Conservation (phyloP, 2,329 filamentous ascomycete genomes). For the Cadophora sp. region DNA sequence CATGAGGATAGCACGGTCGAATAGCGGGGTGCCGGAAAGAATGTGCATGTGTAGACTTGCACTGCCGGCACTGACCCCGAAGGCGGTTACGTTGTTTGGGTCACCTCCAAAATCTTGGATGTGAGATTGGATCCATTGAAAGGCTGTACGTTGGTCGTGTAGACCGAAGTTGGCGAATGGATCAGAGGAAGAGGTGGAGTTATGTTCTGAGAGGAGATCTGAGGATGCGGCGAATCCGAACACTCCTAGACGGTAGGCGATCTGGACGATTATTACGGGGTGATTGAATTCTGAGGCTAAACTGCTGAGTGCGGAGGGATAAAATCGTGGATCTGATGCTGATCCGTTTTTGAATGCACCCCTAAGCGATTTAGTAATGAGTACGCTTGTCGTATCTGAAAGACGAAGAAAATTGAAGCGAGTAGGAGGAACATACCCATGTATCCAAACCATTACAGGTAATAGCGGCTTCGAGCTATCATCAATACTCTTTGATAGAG, state of each 20-base stretch:
- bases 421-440: slow-evolving; percentile 21
- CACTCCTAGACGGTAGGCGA: slow-evolving; percentile 26
- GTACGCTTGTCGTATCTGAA: background rate
- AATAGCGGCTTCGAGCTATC: background rate
- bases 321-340: slow-evolving; percentile 26
- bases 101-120: slow-evolving; percentile 48
- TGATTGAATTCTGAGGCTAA: slow-evolving; percentile 10
- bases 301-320: slow-evolving; percentile 15
- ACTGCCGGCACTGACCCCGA: slow-evolving; percentile 55
- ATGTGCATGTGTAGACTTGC: slow-evolving; percentile 32
- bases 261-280: slow-evolving; percentile 26
- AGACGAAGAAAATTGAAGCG: background rate
- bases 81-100: slow-evolving; percentile 43
- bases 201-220: slow-evolving; percentile 24
- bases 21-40: slow-evolving; percentile 27
- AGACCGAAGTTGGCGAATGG: slow-evolving; percentile 51
- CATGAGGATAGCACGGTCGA: slow-evolving; percentile 32
- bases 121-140: slow-evolving; percentile 46
- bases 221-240: slow-evolving; percentile 24
- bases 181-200: background rate
- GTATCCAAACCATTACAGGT: slow-evolving; percentile 29
- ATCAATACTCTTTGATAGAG: background rate
- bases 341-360: slow-evolving; percentile 28
- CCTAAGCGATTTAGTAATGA: slow-evolving; percentile 11
- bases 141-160: slow-evolving; percentile 46